Conservation (phyloP, 306 rosid genomes). For the Pueraria montana region DNA sequence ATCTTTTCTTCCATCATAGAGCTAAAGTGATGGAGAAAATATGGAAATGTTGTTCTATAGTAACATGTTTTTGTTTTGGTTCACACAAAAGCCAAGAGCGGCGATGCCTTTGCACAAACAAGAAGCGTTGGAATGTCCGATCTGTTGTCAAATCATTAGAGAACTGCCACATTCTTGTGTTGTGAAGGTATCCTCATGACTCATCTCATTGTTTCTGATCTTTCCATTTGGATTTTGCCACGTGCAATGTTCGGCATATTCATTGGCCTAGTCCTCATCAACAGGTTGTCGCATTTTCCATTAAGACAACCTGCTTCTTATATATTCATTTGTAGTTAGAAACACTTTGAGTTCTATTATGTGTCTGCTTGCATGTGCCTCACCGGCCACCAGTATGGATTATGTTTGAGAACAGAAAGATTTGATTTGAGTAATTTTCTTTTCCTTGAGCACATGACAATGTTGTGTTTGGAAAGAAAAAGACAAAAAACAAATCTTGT, state of each 20-base stretch:
- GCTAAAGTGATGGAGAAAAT: constrained; percentile 23
- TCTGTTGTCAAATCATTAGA: constrained; percentile 5
- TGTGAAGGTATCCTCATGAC: constrained; percentile 31
- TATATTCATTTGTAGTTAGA: constrained; percentile 5
- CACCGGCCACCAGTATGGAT: constrained; percentile 40
- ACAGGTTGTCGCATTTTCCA: constrained; percentile 47
- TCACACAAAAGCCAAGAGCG: constrained; percentile 47
- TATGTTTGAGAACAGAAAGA: constrained; percentile 15
- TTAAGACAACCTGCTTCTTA: constrained; percentile 50
- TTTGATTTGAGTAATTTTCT: constrained; percentile 26
- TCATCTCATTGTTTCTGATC: constrained; percentile 45
- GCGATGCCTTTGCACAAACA: constrained; percentile 57
- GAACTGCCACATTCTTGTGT: constrained; percentile 26
- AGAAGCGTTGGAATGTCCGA: constrained; percentile 63
- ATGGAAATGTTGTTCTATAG: constrained; percentile 11
- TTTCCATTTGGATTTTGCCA: constrained; percentile 52
- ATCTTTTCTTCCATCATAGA: constrained; percentile 38
- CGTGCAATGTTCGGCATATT: constrained; percentile 39
- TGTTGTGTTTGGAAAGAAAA: constrained; percentile 16
- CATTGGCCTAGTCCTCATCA: constrained; percentile 31
- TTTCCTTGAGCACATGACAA: constrained; percentile 23
- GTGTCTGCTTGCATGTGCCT: constrained; percentile 56
- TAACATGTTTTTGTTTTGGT: constrained; percentile 37
- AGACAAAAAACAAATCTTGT: background rate
- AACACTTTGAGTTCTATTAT: constrained; percentile 22